These are phyloP conservation scores for Solanum acaule DNA, from an alignment of 257 asterid genomes.

Conservation along the genomic window DNA sequence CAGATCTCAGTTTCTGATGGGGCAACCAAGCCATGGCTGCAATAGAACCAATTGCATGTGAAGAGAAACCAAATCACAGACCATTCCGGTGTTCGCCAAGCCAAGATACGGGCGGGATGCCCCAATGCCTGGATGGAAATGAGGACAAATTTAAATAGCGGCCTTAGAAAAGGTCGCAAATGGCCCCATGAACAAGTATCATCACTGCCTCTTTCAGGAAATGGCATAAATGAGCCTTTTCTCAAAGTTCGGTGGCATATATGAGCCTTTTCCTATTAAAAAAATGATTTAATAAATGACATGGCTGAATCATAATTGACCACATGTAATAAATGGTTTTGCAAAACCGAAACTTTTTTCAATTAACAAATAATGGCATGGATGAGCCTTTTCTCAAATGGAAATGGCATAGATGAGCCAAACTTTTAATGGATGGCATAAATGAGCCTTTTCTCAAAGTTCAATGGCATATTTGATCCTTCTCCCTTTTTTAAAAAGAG, in stretches of 20 bases:
- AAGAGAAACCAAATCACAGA: background rate
- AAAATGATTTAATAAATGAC: background rate
- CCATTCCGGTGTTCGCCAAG: background rate
- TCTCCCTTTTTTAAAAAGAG: background rate
- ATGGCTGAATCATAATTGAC: background rate
- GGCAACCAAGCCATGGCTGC: constrained; percentile 2
- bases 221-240: background rate
- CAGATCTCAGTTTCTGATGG: background rate
- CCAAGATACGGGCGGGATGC: background rate
- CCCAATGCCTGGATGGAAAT: background rate
- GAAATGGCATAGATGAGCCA: no score
- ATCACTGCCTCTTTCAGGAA: background rate
- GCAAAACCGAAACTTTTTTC: background rate
- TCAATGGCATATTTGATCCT: background rate
- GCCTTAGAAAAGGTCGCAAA: background rate
- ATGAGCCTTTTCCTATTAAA: background rate
- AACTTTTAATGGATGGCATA: no score
- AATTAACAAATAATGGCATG: background rate
- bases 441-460: background rate
- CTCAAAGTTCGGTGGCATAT: background rate
- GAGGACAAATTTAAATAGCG: background rate
- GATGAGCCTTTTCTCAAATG: background rate
- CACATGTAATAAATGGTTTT: background rate
- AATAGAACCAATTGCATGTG: background rate
- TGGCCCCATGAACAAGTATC: background rate